phyloP scores from a whole-genome alignment of 208 protist species.

The Acanthamoeba culbertsoni region DNA sequence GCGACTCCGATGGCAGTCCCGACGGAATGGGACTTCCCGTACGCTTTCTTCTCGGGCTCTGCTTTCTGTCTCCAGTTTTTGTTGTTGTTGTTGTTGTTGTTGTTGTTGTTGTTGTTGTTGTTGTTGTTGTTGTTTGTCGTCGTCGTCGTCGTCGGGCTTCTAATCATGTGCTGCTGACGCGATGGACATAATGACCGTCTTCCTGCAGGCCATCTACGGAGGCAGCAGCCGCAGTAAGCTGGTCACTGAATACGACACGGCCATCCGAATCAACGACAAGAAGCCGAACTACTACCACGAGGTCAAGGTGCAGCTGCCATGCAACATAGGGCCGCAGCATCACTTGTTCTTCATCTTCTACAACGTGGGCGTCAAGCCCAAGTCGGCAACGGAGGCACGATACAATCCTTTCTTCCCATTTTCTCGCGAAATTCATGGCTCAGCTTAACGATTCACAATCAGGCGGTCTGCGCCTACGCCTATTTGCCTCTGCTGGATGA shows the following conservation, averaged over 20 bases:
- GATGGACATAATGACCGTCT: not conserved
- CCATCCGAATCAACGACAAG: not conserved
- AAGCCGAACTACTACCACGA: constrained; percentile 65
- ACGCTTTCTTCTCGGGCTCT: not conserved
- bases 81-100: not conserved
- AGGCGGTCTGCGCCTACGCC: not conserved
- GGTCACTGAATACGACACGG: not conserved
- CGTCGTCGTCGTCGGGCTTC: no score
- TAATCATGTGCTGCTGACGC: no score
- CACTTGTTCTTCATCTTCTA: constrained; percentile 76
- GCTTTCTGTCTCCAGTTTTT: not conserved
- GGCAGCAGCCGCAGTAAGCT: not conserved
- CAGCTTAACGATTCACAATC: not conserved
- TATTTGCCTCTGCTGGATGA: not conserved
- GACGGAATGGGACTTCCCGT: not conserved
- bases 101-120: no score
- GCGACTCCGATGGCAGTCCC: not conserved
- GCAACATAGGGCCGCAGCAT: not conserved
- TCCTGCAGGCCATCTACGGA: not conserved
- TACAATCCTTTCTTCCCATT: not conserved
- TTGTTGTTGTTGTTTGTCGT: not conserved
- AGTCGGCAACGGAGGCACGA: not conserved
- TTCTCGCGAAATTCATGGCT: not conserved
- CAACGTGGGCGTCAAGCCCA: constrained; percentile 66
- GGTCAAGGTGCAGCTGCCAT: constrained; percentile 70